Evolutionary conservation across 2,329 filamentous ascomycete genomes (phyloP).

Genomic region (Teratosphaeria gauchensis): DNA sequence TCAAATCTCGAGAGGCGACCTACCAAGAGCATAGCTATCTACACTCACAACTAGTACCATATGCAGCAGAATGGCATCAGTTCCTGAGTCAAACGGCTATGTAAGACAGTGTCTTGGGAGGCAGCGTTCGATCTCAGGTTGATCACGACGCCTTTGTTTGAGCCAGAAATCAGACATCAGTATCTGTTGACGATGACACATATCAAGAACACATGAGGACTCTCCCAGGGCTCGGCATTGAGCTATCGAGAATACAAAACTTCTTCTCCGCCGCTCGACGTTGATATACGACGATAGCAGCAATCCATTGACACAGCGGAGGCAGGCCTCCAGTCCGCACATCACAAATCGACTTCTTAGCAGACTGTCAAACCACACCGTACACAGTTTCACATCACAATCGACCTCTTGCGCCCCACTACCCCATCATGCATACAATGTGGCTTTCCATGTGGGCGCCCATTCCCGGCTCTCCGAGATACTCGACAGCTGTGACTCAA

Average conservation of each 20-base stretch:
- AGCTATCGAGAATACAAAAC: neutral
- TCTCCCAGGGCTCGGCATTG: neutral
- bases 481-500: neutral
- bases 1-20: too few relatives aligned
- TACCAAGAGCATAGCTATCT: neutral
- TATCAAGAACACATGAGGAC: neutral
- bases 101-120: neutral
- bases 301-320: neutral
- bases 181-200: neutral
- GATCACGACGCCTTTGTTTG: neutral
- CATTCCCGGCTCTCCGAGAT: neutral
- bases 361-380: neutral
- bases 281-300: neutral
- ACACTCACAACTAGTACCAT: neutral
- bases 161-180: neutral
- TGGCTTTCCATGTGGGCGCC: neutral
- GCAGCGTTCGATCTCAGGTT: neutral
- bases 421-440: neutral
- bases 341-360: neutral
- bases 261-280: too few relatives aligned
- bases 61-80: too few relatives aligned
- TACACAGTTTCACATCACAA: neutral
- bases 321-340: neutral
- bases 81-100: neutral
- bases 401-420: neutral